A percentile compares a stretch with the other conserved stretches of the same genome.
Evolutionary conservation across 495 filamentous ascomycete genomes (phyloP).

Genomic region (Penicillium turbatum): DNA sequence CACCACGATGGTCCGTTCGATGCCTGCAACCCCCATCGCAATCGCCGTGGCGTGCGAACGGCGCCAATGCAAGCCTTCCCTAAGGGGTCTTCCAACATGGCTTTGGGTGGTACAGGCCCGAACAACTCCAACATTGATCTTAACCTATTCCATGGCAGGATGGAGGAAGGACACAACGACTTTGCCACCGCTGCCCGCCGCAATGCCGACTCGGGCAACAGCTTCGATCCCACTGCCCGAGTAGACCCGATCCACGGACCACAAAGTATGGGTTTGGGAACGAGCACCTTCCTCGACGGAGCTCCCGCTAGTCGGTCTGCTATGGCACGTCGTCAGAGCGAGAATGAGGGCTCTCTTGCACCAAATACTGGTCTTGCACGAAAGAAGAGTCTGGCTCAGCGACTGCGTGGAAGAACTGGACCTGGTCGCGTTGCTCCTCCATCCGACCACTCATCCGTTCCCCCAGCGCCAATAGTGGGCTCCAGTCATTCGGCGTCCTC

Average conservation of each 20-base stretch:
- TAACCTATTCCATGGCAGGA: conserved; percentile 73
- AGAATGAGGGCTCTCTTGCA: conserved; percentile 45
- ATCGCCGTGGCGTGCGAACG: conserved; percentile 73
- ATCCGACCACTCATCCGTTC: conserved; percentile 22
- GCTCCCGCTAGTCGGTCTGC: conserved; percentile 81
- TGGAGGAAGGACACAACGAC: conserved; percentile 81
- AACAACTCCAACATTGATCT: conserved; percentile 78
- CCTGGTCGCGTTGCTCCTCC: conserved; percentile 50
- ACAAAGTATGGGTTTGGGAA: conserved; percentile 80
- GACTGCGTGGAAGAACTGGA: conserved; percentile 59
- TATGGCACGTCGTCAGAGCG: conserved; percentile 71
- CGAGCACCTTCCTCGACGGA: conserved; percentile 93
- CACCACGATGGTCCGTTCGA: conserved; percentile 99
- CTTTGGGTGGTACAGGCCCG: conserved; percentile 82
- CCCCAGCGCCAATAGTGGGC: conserved; percentile 35
- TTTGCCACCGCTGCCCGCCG: conserved; percentile 47
- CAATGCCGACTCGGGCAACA: conserved; percentile 38
- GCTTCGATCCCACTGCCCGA: conserved; percentile 55
- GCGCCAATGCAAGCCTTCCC: conserved; percentile 98
- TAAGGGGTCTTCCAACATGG: conserved; percentile 84
- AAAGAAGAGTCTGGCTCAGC: conserved; percentile 91
- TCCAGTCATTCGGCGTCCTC: conserved; percentile 32
- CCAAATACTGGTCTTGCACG: conserved; percentile 65
- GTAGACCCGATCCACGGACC: conserved; percentile 76
- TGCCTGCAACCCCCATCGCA: conserved; percentile 93